phyloP scores from a whole-genome alignment of 2,329 filamentous ascomycete species.

The Chrysoporthe puriensis region DNA sequence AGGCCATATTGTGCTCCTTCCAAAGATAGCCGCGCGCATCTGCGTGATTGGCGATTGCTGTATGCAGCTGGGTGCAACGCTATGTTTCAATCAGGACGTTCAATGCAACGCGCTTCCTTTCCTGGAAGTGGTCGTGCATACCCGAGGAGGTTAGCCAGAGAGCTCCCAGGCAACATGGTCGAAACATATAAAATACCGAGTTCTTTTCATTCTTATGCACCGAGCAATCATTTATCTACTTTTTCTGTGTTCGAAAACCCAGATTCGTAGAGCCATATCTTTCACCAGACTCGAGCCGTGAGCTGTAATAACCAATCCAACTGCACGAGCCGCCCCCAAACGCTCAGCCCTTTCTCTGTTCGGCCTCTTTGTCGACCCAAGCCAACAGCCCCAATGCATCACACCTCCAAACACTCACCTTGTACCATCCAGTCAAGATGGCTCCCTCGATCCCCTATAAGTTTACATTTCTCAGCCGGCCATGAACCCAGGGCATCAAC shows the following conservation, averaged over 20 bases:
- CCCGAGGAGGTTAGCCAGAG: background rate
- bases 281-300: background rate
- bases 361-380: background rate
- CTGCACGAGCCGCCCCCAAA: background rate
- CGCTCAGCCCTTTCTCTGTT: background rate
- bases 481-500: background rate
- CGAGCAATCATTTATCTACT: too few species aligned
- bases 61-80: background rate
- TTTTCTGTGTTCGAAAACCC: too few species aligned
- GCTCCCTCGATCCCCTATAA: background rate
- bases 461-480: background rate
- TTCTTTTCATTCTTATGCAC: too few species aligned
- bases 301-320: background rate
- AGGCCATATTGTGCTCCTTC: background rate
- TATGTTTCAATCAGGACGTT: background rate
- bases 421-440: background rate
- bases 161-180: background rate
- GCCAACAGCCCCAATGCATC: background rate
- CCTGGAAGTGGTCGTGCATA: background rate
- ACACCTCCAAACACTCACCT: background rate
- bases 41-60: background rate
- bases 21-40: conserved; percentile 9
- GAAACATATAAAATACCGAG: background rate
- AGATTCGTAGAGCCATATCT: background rate
- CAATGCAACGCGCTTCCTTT: background rate